Conservation (phyloP, 768 basidiomycete genomes). For the Rhodotorula graminis region DNA sequence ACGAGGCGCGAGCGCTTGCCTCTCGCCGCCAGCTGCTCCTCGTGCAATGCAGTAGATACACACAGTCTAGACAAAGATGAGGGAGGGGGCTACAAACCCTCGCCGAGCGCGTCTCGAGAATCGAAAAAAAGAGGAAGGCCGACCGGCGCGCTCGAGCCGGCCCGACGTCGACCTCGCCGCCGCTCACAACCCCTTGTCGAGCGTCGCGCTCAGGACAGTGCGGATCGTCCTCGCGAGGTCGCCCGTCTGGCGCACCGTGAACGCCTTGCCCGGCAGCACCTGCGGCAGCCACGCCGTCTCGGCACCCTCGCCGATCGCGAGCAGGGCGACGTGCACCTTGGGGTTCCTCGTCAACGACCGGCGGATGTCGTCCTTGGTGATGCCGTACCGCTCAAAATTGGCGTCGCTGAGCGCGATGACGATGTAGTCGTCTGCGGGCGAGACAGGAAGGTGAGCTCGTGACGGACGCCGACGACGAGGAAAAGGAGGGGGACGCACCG, state of each 20-base stretch:
- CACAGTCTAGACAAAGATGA: not conserved
- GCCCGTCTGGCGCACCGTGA: slow-evolving; percentile 19
- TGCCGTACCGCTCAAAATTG: slow-evolving; percentile 22
- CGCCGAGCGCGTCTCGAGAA: too few species aligned
- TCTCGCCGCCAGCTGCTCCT: too few species aligned
- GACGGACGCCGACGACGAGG: too few species aligned
- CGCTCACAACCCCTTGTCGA: slow-evolving; percentile 2
- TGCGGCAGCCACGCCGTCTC: slow-evolving; percentile 27
- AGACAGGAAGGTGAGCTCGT: not conserved
- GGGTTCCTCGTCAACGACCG: slow-evolving; percentile 7
- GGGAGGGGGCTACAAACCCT: not conserved
- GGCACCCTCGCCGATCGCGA: slow-evolving; percentile 33
- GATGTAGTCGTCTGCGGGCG: slow-evolving; percentile 22
- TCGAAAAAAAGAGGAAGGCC: too few species aligned
- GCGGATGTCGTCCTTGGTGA: slow-evolving; percentile 8
- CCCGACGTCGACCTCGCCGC: too few species aligned
- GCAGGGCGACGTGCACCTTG: slow-evolving; percentile 15
- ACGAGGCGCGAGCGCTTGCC: too few species aligned
- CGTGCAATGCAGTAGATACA: not conserved
- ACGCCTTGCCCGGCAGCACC: slow-evolving; percentile 27
- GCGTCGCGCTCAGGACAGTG: slow-evolving; percentile 14
- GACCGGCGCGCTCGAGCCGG: too few species aligned
- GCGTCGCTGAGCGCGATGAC: slow-evolving; percentile 24
- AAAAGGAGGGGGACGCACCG: not conserved
- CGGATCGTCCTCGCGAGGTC: slow-evolving; percentile 25